Base-by-base conservation (phyloP, 345 rosid species). In the Passiflora organensis region DNA sequence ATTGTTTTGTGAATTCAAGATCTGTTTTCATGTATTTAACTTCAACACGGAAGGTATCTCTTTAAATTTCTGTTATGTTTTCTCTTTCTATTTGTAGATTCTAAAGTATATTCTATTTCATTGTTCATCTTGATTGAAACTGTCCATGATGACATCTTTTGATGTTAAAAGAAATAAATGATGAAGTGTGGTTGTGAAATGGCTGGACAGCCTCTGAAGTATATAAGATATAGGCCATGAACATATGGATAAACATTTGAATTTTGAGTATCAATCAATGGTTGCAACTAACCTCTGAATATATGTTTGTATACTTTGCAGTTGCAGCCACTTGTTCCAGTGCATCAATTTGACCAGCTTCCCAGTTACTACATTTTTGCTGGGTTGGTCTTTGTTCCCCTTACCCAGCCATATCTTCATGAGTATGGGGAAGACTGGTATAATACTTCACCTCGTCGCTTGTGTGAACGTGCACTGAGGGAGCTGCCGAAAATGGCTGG, bases 361-460 rank as follows among this genome's bases (percentile, higher is more conserved):
- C 95, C 96, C 13, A 85, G 95, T 69, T 91, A 83, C 70, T 91
- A 80, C 70, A 87, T 91, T n/a, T 91, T 85, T 70, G 95, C 96
- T n/a, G 97, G 96, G 37, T 72, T 91, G 58, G 91, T 83, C 49
- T 87, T 87, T 67, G 60, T 83, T 58, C 96, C 97, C 28, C 89
- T 85, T 55, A 77, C 83, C 58, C 97, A 87, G 68, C 95, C 96
- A 13, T 87, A 78, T 67, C 96, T 91, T 68, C 95, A 87, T 12
- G 95, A 85, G 57, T 79, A 83, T 70, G 96, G 96, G 62, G 97
- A 91, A 54, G 97, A 91, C 67, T 91, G 96, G 96, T 91, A 85
- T 60, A 83, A 91, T 71, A 69, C 77, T 34, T 87, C 89, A 23
- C 97, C 94, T 6, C 87, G 95, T 60, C 80, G 77, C 38, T 77